Percentiles rank a stretch among this genome's conserved stretches.
phyloP scores from a whole-genome alignment of 441 rosid genomes.

The Pelargonium exstipulatum region DNA sequence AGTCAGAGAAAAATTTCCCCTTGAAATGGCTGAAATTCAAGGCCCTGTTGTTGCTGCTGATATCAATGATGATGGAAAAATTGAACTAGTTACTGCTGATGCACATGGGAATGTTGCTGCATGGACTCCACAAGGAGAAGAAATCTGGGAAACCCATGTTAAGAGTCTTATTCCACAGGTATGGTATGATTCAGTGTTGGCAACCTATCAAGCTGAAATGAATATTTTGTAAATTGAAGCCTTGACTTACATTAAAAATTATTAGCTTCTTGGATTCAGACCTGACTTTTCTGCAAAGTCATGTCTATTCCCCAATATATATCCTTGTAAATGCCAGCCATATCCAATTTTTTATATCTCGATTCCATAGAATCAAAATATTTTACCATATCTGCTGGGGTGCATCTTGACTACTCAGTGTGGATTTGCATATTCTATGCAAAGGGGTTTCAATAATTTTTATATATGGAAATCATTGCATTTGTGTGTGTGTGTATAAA shows the following conservation, averaged over 20 bases:
- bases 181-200: constrained; percentile 33
- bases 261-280: background rate
- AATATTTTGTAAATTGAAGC: constrained; percentile 6
- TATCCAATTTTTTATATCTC: background rate
- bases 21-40: constrained; percentile 99
- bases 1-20: constrained; percentile 80
- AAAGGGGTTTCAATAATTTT: background rate
- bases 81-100: constrained; percentile 94
- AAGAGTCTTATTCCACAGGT: constrained; percentile 98
- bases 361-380: background rate
- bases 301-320: background rate
- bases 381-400: background rate
- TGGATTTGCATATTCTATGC: background rate
- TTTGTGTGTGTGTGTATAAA: background rate
- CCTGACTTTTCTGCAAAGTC: background rate
- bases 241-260: background rate
- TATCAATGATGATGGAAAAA: constrained; percentile 97
- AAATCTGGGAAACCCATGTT: constrained; percentile 83
- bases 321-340: background rate
- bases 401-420: background rate
- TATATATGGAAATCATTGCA: background rate
- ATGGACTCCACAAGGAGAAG: constrained; percentile 90
- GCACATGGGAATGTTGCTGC: constrained; percentile 97
- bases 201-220: constrained; percentile 2
- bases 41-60: constrained; percentile 96